A percentile compares a stretch with the other conserved stretches of the same genome.
Evolutionary conservation across 352 stramenopile species (phyloP).

Genomic region (Achlya hypogyna): DNA sequence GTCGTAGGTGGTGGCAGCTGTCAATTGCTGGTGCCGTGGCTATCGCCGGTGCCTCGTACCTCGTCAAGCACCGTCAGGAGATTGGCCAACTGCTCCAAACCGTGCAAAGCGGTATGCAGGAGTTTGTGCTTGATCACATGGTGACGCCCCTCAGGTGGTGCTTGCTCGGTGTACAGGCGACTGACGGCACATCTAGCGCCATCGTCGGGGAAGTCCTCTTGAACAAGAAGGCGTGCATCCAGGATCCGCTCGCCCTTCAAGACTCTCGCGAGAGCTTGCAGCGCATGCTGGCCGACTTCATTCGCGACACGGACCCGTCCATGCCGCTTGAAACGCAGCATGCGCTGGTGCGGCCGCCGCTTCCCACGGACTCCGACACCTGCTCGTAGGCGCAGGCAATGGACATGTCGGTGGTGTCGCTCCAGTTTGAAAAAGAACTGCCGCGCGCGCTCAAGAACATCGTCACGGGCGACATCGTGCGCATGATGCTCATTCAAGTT

Average conservation of each 20-base stretch:
- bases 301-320: slow-evolving; percentile 58
- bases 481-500: slow-evolving; percentile 74
- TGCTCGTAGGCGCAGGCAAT: slow-evolving; percentile 28
- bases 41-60: neutral
- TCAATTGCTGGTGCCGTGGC: neutral
- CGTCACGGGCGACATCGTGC: slow-evolving; percentile 77
- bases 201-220: slow-evolving; percentile 74
- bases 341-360: slow-evolving; percentile 30
- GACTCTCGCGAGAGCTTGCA: slow-evolving; percentile 76
- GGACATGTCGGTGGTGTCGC: slow-evolving; percentile 68
- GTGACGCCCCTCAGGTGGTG: neutral
- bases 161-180: no score
- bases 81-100: neutral
- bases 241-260: slow-evolving; percentile 59
- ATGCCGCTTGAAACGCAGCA: slow-evolving; percentile 31
- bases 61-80: neutral
- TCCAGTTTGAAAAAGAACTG: slow-evolving; percentile 64
- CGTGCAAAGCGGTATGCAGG: slow-evolving; percentile 1
- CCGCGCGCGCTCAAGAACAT: slow-evolving; percentile 57
- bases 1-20: slow-evolving; percentile 9
- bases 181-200: no score
- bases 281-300: slow-evolving; percentile 74
- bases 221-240: slow-evolving; percentile 77
- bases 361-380: neutral
- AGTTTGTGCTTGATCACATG: slow-evolving; percentile 14